Percentiles rank a stretch among this genome's conserved stretches.
These are phyloP conservation scores for Diophrys sp. DNA, from an alignment of 73 alveolate genomes.

Conservation along the genomic window DNA sequence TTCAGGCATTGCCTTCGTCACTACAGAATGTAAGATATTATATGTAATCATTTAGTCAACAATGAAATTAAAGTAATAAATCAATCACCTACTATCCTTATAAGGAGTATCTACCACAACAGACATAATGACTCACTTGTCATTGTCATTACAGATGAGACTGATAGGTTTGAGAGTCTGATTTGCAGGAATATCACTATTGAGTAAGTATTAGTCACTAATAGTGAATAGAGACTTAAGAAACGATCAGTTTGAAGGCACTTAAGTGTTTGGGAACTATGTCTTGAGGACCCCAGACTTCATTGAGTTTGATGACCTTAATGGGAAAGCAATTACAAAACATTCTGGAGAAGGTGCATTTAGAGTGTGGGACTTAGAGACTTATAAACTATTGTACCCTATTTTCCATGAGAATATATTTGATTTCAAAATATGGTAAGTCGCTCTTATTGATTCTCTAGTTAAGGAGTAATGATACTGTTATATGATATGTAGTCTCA, in stretches of 20 bases:
- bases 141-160: slow-evolving; percentile 30
- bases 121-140: slow-evolving; percentile 37
- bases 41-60: not conserved
- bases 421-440: slow-evolving; percentile 51
- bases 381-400: slow-evolving; percentile 28
- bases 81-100: not conserved
- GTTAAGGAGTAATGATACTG: slow-evolving; percentile 44
- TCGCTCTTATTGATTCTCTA: not conserved
- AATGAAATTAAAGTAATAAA: not conserved
- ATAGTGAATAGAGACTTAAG: not conserved
- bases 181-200: slow-evolving; percentile 24
- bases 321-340: slow-evolving; percentile 42
- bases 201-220: slow-evolving; percentile 5
- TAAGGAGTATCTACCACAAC: slow-evolving; percentile 44
- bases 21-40: too few species aligned
- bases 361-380: slow-evolving; percentile 42
- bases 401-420: slow-evolving; percentile 30
- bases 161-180: slow-evolving; percentile 35
- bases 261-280: slow-evolving; percentile 27
- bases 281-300: slow-evolving; percentile 52
- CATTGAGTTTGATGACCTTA: slow-evolving; percentile 54
- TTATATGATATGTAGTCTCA: slow-evolving; percentile 10
- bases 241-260: not conserved
- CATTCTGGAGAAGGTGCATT: slow-evolving; percentile 40
- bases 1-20: too few species aligned